These are phyloP conservation scores for Gloeostereum incarnatum DNA, from an alignment of 768 basidiomycete species.

Conservation along the genomic window DNA sequence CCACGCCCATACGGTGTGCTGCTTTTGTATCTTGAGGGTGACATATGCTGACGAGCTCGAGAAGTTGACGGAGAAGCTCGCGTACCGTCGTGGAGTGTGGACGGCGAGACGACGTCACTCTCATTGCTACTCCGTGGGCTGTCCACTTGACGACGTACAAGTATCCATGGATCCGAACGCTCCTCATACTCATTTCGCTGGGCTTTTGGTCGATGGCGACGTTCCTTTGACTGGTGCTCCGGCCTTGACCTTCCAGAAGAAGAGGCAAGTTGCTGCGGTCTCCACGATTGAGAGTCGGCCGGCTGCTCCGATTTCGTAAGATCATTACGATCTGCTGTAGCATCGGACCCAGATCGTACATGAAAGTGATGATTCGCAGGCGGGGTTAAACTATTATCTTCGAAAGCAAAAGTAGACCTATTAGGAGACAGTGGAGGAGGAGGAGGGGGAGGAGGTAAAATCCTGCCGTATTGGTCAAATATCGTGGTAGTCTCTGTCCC, in stretches of 20 bases:
- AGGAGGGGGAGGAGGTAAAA: conserved; percentile 19
- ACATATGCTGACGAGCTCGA: conserved; percentile 19
- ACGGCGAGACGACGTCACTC: too few species aligned
- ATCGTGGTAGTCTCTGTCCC: conserved; percentile 13
- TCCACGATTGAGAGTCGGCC: conserved; percentile 19
- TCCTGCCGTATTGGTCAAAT: conserved; percentile 21
- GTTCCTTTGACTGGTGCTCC: conserved; percentile 21
- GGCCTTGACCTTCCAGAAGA: conserved; percentile 17
- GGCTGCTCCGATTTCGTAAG: conserved; percentile 28
- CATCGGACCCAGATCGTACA: conserved; percentile 40
- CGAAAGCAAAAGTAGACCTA: conserved; percentile 26
- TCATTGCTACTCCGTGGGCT: too few species aligned
- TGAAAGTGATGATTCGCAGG: conserved; percentile 24
- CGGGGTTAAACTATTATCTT: conserved; percentile 26
- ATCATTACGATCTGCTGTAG: conserved; percentile 32
- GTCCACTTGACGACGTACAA: too few species aligned
- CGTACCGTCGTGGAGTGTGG: conserved; percentile 13
- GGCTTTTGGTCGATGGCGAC: conserved; percentile 6
- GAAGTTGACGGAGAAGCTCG: conserved; percentile 13
- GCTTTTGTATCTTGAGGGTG: conserved; percentile 18
- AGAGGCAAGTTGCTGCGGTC: conserved; percentile 18
- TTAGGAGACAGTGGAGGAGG: conserved; percentile 39
- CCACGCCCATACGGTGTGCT: conserved; percentile 22
- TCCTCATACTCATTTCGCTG: conserved; percentile 2
- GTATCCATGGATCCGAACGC: conserved; percentile 7